Percentiles rank a stretch among this genome's conserved stretches.
These are phyloP conservation scores for Candida railenensis DNA, from an alignment of 805 yeast species.

Conservation along the genomic window DNA sequence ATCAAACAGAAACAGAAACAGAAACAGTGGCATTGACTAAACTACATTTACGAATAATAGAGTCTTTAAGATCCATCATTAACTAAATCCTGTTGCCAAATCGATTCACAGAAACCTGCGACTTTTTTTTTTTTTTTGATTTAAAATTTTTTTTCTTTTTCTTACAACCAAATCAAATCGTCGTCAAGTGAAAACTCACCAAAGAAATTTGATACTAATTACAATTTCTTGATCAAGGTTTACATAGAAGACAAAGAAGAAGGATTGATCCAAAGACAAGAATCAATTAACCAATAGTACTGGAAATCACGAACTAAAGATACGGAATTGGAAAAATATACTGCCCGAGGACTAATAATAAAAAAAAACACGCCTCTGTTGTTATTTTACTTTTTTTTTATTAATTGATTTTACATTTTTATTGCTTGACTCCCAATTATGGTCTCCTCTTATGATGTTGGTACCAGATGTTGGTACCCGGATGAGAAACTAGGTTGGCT, in stretches of 20 bases:
- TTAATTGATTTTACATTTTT: not conserved
- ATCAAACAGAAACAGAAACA: no score
- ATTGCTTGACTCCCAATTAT: not conserved
- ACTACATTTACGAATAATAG: not conserved
- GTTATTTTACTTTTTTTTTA: no score
- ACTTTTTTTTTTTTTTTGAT: not conserved
- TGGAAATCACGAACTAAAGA: not conserved
- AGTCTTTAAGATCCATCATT: no score
- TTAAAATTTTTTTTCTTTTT: not conserved
- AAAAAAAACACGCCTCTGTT: not conserved
- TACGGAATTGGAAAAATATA: not conserved
- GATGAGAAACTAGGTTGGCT: slow-evolving; percentile 74
- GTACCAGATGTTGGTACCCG: slow-evolving; percentile 80
- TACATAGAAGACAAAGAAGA: no score
- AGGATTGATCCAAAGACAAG: not conserved
- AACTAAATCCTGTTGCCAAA: not conserved
- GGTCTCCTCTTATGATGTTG: slow-evolving; percentile 20
- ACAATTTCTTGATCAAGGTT: not conserved
- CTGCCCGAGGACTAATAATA: not conserved
- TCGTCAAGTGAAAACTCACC: not conserved
- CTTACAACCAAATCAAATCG: not conserved
- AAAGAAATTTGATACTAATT: not conserved
- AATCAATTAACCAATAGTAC: not conserved
- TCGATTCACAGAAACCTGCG: not conserved
- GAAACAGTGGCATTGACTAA: not conserved